Conservation (phyloP, 768 basidiomycete genomes). For the Rhizopogon vulgaris region DNA sequence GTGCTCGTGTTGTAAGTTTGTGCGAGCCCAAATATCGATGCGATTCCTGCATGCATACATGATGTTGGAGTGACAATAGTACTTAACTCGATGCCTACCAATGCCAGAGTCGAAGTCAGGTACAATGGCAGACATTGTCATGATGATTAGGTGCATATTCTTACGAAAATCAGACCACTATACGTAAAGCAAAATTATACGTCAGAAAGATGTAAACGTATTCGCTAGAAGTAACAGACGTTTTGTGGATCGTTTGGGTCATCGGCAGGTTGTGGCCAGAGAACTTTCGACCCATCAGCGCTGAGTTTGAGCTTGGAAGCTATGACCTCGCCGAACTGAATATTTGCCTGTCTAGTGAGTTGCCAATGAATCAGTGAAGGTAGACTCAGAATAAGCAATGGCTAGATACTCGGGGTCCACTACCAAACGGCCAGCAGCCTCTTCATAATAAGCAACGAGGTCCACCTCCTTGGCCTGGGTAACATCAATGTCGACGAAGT, state of each 20-base stretch:
- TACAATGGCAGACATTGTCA: constrained; percentile 46
- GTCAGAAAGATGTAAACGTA: not conserved
- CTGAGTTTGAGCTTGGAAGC: constrained; percentile 43
- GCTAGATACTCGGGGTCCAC: constrained; percentile 47
- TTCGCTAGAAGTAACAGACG: constrained; percentile 21
- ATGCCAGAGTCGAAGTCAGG: constrained; percentile 51
- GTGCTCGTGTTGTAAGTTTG: constrained; percentile 38
- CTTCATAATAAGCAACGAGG: constrained; percentile 42
- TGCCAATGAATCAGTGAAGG: not conserved
- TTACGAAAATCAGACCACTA: constrained; percentile 44
- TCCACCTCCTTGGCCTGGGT: constrained; percentile 26
- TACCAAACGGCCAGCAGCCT: constrained; percentile 51
- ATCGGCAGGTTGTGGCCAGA: constrained; percentile 51
- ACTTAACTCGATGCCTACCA: constrained; percentile 22
- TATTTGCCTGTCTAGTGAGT: constrained; percentile 34
- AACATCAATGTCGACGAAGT: not conserved
- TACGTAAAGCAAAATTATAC: not conserved
- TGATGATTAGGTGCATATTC: constrained; percentile 38
- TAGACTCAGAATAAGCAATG: too few relatives aligned
- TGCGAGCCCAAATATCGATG: constrained; percentile 43
- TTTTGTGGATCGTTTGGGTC: constrained; percentile 50
- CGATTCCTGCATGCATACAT: constrained; percentile 35
- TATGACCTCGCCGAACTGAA: constrained; percentile 43
- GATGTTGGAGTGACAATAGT: constrained; percentile 3
- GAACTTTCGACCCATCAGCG: constrained; percentile 37